These are phyloP conservation scores for Rhynchosporium agropyri DNA, from an alignment of 2,329 filamentous ascomycete genomes.

Conservation along the genomic window DNA sequence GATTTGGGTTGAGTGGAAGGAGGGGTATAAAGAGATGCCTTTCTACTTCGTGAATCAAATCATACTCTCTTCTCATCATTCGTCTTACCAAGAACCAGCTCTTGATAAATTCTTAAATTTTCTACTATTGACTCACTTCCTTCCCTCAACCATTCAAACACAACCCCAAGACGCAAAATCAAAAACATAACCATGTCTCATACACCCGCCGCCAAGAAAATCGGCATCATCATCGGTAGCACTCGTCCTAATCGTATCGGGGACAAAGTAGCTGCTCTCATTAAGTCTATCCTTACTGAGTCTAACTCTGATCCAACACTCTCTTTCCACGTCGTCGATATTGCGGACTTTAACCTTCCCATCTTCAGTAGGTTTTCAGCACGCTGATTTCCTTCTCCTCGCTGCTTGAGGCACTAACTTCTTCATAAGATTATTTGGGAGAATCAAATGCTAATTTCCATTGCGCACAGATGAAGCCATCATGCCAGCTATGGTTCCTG, in stretches of 20 bases:
- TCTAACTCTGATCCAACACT: conserved; percentile 5
- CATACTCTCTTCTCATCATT: neutral
- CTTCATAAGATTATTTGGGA: too few relatives aligned
- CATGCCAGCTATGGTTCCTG: conserved; percentile 47
- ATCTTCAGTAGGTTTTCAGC: conserved; percentile 39
- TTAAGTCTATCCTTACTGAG: conserved; percentile 19
- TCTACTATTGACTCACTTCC: neutral
- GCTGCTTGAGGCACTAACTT: too few relatives aligned
- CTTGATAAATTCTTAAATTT: neutral
- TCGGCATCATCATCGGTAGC: conserved; percentile 27
- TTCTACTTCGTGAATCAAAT: too few relatives aligned
- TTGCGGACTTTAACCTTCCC: conserved; percentile 48
- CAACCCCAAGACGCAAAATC: neutral
- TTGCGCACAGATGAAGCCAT: conserved; percentile 44
- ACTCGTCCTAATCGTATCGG: conserved; percentile 28
- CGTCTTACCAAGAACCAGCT: neutral
- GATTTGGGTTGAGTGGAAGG: neutral
- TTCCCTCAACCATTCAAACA: neutral
- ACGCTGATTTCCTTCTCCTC: too few relatives aligned
- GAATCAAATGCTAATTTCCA: too few relatives aligned
- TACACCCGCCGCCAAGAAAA: conserved; percentile 21
- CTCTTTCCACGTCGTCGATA: conserved; percentile 40
- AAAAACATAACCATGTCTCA: neutral
- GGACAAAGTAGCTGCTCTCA: conserved; percentile 22
- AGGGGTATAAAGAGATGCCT: too few relatives aligned